Evolutionary conservation across 2,329 filamentous ascomycete genomes (phyloP).

Genomic region (Purpureocillium takamizusanense): DNA sequence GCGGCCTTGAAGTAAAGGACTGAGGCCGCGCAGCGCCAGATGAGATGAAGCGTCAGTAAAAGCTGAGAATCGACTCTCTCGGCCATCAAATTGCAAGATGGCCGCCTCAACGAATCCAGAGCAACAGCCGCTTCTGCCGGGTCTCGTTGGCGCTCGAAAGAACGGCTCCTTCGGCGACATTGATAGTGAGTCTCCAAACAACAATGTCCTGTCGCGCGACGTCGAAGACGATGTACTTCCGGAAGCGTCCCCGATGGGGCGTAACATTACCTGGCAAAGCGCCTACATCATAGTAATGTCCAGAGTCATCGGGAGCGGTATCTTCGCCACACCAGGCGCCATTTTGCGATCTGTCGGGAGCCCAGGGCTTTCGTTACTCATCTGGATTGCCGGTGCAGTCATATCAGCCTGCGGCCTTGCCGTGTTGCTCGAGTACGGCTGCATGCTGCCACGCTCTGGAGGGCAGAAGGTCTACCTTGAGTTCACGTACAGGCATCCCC

Average conservation of each 20-base stretch:
- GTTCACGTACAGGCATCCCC: conserved; percentile 54
- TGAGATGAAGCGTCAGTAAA: too few relatives aligned
- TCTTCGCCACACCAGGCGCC: conserved; percentile 62
- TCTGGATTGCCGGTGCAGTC: conserved; percentile 56
- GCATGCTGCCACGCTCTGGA: conserved; percentile 61
- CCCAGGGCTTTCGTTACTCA: conserved; percentile 48
- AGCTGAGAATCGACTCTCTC: too few relatives aligned
- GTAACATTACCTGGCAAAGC: conserved; percentile 53
- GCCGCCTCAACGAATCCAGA: too few relatives aligned
- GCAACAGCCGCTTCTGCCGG: too few relatives aligned
- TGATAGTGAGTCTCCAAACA: too few relatives aligned
- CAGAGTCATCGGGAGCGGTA: conserved; percentile 60
- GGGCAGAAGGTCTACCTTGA: conserved; percentile 65
- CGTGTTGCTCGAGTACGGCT: conserved; percentile 58
- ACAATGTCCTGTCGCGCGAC: conserved; percentile 6
- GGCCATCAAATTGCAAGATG: too few relatives aligned
- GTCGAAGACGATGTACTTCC: conserved; percentile 51
- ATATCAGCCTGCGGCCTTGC: conserved; percentile 53
- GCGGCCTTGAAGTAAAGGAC: too few relatives aligned
- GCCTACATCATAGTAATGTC: conserved; percentile 61
- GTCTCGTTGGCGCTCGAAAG: too few relatives aligned
- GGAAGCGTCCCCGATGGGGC: conserved; percentile 47
- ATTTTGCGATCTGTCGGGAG: conserved; percentile 60
- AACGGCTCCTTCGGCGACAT: too few relatives aligned
- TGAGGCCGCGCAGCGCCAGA: too few relatives aligned